Base-by-base conservation (phyloP, 106 monocot species). In the Amphibolis antarctica region DNA sequence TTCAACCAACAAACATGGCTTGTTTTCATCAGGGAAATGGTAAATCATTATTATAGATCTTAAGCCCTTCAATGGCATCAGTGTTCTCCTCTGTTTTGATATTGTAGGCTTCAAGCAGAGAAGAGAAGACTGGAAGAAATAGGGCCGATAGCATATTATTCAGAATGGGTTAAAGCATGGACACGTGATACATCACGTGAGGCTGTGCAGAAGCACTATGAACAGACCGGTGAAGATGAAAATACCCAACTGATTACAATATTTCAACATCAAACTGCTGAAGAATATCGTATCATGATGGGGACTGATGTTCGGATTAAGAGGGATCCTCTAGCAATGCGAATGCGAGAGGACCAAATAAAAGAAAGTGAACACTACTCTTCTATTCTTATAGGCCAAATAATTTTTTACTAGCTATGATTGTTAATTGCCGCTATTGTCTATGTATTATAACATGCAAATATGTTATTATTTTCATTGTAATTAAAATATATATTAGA, bases 161-260 rank as follows among this genome's bases (percentile, higher is more conserved):
- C 89, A 27, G 96, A 96, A 72, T 96, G 96, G 96, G 96, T 89
- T 49, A 84, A 85, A 80, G 89, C 89, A 57, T 96, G 85, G 81
- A 77, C 70, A 46, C 72, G 66, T 23, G 89, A 96, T 72, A 89
- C 86, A 36, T 96, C 94, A 65, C 77, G 82, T 30, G 84, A 84
- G 36, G 94, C 89, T 25, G 78, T 96, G 48, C 81, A 90, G 49
- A 86, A 77, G 46, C 94, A 82, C 64, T 96, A 71, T 76, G 86
- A 84, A 76, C 86, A 86, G 75, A 96, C 89, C 30, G 94, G 89
- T 27, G 85, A 86, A 76, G 86, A 89, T 78, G 89, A 89, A 78
- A 89, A 96, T 57, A 66, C 63, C 19, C 94, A 96, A 61, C 82
- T 96, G 13, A 84, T 84, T 11, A 74, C 61, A 63, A 96, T 96